A percentile compares a stretch with the other conserved stretches of the same genome.
These are phyloP conservation scores for Macaranga tanarius DNA, from an alignment of 441 rosid species.

Conservation along the genomic window DNA sequence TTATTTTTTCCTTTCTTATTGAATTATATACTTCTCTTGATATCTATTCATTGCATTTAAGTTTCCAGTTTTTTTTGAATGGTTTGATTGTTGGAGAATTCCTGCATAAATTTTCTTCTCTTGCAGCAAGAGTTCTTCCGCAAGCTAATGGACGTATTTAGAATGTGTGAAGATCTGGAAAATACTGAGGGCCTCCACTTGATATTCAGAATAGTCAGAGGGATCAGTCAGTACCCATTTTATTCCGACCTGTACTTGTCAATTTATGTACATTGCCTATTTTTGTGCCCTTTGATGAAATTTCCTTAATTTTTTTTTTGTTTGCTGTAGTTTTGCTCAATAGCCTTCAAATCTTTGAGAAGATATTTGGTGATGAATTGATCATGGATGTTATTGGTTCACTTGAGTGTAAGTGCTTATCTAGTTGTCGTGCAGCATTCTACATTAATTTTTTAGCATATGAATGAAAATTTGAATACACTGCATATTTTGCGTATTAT, in stretches of 20 bases:
- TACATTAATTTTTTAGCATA: neutral
- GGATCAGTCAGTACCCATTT: slow-evolving; percentile 66
- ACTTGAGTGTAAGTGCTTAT: slow-evolving; percentile 82
- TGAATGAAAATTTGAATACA: slow-evolving; percentile 2
- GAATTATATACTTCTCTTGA: neutral
- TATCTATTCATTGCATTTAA: neutral
- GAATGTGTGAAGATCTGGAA: slow-evolving; percentile 86
- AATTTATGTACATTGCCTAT: slow-evolving; percentile 4
- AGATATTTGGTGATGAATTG: slow-evolving; percentile 89
- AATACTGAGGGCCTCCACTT: slow-evolving; percentile 88
- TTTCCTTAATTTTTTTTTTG: slow-evolving; percentile 26
- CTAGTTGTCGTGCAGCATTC: neutral
- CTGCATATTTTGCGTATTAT: slow-evolving; percentile 3
- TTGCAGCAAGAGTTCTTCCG: slow-evolving; percentile 87
- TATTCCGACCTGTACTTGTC: neutral
- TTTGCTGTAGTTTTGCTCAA: slow-evolving; percentile 79
- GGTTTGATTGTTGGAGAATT: too few species aligned
- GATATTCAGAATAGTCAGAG: slow-evolving; percentile 91
- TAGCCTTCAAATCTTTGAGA: slow-evolving; percentile 87
- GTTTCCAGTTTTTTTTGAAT: slow-evolving; percentile 17
- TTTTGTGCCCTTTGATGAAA: slow-evolving; percentile 18
- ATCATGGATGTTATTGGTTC: slow-evolving; percentile 95
- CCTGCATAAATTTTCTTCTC: slow-evolving; percentile 25
- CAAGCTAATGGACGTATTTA: slow-evolving; percentile 81
- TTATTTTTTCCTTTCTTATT: neutral